Percentiles rank a stretch among this genome's conserved stretches.
Evolutionary conservation across 176 grass and related monocot genomes (phyloP).

Genomic region (Oryza glumipatula): DNA sequence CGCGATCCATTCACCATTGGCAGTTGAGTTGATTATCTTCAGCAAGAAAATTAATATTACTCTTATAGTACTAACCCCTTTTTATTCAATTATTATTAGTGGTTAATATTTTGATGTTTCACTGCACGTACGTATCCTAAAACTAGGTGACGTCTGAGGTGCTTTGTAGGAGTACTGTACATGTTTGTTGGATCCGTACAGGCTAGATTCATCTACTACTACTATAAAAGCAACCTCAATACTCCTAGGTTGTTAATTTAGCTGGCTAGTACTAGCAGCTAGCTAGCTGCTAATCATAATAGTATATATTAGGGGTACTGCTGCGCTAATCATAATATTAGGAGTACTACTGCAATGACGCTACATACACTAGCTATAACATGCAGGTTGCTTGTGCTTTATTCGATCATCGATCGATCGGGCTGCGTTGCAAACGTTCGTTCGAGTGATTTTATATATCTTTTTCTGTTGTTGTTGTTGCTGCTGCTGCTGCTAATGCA

Average conservation of each 20-base stretch:
- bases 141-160: not conserved
- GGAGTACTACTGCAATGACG: conserved; percentile 4
- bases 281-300: not conserved
- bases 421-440: conserved; percentile 34
- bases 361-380: not conserved
- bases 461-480: not conserved
- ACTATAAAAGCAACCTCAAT: not conserved
- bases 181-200: not conserved
- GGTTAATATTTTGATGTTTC: no score
- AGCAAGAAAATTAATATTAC: no score
- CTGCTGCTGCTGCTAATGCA: conserved; percentile 31
- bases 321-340: not conserved
- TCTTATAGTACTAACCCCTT: no score
- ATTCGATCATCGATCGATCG: conserved; percentile 26
- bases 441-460: not conserved
- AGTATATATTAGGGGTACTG: not conserved
- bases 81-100: no score
- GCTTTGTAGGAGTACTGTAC: not conserved
- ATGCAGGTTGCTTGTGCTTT: conserved; percentile 33
- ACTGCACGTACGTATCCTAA: no score
- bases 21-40: not conserved
- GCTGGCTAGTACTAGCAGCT: not conserved
- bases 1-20: not conserved
- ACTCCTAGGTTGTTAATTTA: not conserved
- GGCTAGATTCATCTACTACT: not conserved